phyloP scores from a whole-genome alignment of 169 alveolate genomes.

The Plasmodium adleri region DNA sequence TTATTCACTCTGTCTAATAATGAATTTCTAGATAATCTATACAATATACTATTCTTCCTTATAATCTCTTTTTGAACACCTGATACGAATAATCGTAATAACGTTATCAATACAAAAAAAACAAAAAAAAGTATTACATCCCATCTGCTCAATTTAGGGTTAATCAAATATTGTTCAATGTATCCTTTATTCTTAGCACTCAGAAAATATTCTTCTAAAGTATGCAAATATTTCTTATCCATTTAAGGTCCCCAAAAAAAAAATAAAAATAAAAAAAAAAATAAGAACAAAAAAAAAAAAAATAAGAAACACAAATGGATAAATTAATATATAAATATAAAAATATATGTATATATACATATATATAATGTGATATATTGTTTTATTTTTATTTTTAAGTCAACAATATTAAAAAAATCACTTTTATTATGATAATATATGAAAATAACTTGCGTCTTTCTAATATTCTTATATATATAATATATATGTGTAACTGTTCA shows the following conservation, averaged over 20 bases:
- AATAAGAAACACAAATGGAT: background rate
- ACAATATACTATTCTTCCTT: slow-evolving; percentile 34
- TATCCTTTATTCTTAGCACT: slow-evolving; percentile 8
- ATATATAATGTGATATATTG: too few relatives aligned
- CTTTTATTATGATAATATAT: too few relatives aligned
- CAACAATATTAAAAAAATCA: too few relatives aligned
- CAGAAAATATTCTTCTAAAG: slow-evolving; percentile 49
- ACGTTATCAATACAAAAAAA: slow-evolving; percentile 23
- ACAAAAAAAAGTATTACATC: slow-evolving; percentile 1
- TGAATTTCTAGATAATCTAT: slow-evolving; percentile 8
- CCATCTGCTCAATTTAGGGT: slow-evolving; percentile 40
- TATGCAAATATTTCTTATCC: slow-evolving; percentile 43
- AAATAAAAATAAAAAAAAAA: background rate
- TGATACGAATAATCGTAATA: slow-evolving; percentile 26
- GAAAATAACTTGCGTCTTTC: too few relatives aligned
- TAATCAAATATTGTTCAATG: slow-evolving; percentile 7
- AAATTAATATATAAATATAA: background rate
- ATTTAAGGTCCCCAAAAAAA: background rate
- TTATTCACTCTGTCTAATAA: slow-evolving; percentile 46
- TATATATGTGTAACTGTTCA: too few relatives aligned
- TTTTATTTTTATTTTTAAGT: too few relatives aligned
- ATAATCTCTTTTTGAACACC: slow-evolving; percentile 26
- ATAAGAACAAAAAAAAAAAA: background rate
- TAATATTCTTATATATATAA: too few relatives aligned
- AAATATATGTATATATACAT: background rate